Evolutionary conservation across 805 yeast genomes (phyloP).

Genomic region (Middelhovenomyces tepae): DNA sequence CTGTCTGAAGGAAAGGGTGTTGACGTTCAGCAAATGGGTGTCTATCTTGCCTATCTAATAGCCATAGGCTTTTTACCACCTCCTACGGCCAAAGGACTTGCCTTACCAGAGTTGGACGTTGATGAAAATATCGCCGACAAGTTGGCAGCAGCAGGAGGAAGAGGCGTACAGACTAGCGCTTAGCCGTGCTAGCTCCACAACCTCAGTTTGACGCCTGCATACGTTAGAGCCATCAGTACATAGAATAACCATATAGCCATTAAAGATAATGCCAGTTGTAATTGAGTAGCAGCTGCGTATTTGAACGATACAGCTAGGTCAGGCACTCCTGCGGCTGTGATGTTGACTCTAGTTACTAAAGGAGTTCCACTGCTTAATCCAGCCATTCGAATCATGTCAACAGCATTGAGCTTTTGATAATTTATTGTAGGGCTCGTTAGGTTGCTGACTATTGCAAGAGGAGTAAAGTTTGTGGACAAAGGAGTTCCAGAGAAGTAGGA

Average conservation of each 20-base stretch:
- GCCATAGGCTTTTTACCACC: constrained; percentile 70
- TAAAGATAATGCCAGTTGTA: constrained; percentile 3
- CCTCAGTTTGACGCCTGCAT: not conserved
- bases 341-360: constrained; percentile 1
- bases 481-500: too few species aligned
- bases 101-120: constrained; percentile 50
- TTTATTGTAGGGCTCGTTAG: too few species aligned
- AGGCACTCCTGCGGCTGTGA: not conserved
- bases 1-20: constrained; percentile 67
- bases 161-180: constrained; percentile 22
- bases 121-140: constrained; percentile 31
- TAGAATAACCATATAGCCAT: constrained; percentile 2
- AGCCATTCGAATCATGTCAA: constrained; percentile 4
- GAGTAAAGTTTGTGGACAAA: too few species aligned
- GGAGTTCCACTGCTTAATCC: constrained; percentile 5
- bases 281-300: not conserved
- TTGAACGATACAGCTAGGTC: constrained; percentile 8
- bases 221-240: not conserved
- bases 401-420: not conserved
- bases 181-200: not conserved
- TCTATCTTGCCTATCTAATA: constrained; percentile 71
- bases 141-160: constrained; percentile 32
- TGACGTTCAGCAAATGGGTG: constrained; percentile 53
- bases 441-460: too few species aligned
- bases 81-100: constrained; percentile 40